A percentile compares a stretch with the other conserved stretches of the same genome.
Evolutionary conservation across 208 protist genomes (phyloP).

Genomic region (Crithidia fasciculata): DNA sequence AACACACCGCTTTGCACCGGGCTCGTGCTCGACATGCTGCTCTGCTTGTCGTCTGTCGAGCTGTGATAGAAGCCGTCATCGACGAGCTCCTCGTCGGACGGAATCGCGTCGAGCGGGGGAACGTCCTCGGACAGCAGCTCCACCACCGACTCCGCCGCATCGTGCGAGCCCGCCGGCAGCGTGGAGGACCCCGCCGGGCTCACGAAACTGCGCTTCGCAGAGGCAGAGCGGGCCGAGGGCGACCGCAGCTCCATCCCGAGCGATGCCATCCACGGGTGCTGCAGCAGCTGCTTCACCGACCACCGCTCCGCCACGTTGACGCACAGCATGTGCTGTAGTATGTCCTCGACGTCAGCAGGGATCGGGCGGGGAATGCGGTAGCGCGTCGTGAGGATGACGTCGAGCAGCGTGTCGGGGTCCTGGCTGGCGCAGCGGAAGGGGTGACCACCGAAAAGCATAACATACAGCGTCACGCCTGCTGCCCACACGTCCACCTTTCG

Average conservation of each 20-base stretch:
- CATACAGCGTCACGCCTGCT: slow-evolving; percentile 86
- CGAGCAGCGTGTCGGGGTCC: slow-evolving; percentile 61
- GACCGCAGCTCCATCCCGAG: slow-evolving; percentile 15
- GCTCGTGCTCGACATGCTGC: slow-evolving; percentile 15
- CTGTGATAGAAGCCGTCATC: slow-evolving; percentile 39
- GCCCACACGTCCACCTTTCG: slow-evolving; percentile 91
- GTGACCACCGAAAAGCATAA: slow-evolving; percentile 92
- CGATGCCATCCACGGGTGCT: slow-evolving; percentile 67
- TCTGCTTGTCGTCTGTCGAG: slow-evolving; percentile 8
- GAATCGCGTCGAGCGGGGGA: slow-evolving; percentile 25
- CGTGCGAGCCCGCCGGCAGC: background rate
- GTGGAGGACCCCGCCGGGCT: background rate
- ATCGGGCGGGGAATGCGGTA: slow-evolving; percentile 67
- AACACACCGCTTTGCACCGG: background rate
- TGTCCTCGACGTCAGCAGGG: slow-evolving; percentile 45
- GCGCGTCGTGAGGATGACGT: slow-evolving; percentile 56
- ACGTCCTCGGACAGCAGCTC: slow-evolving; percentile 22
- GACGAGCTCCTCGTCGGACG: slow-evolving; percentile 32
- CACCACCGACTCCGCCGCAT: slow-evolving; percentile 2
- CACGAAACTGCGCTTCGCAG: background rate
- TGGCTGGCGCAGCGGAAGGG: slow-evolving; percentile 86
- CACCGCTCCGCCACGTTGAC: slow-evolving; percentile 71
- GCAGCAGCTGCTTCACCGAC: slow-evolving; percentile 79
- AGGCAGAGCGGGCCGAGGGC: slow-evolving; percentile 8
- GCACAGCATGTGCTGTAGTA: slow-evolving; percentile 80